Conservation (phyloP, 1,139 yeast species). For the Lizanozyma gosingica region DNA sequence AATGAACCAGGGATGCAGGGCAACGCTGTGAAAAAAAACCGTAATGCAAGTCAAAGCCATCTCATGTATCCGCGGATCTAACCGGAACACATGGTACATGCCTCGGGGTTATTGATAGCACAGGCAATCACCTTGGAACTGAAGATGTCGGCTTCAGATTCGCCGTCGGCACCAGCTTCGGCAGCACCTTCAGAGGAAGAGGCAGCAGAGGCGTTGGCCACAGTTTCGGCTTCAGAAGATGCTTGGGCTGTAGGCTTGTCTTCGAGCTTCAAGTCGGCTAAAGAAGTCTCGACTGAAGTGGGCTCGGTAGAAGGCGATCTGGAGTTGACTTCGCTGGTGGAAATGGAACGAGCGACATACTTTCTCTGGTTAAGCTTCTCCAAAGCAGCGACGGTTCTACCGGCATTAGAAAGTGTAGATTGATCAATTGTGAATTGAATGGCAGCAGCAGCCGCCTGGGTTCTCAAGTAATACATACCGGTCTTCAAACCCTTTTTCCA, state of each 20-base stretch:
- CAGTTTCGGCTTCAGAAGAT: conserved; percentile 8
- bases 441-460: conserved; percentile 92
- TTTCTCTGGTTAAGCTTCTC: conserved; percentile 48
- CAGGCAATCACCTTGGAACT: conserved; percentile 93
- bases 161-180: conserved; percentile 15
- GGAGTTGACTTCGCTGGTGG: conserved; percentile 8
- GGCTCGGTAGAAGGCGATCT: conserved; percentile 35
- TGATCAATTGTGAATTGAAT: conserved; percentile 85
- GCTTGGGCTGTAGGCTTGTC: conserved; percentile 12
- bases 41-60: too few relatives aligned
- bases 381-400: conserved; percentile 42
- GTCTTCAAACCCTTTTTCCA: conserved; percentile 97
- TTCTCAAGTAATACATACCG: conserved; percentile 94
- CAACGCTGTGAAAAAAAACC: too few relatives aligned
- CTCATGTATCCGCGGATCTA: too few relatives aligned
- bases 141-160: conserved; percentile 58
- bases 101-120: conserved; percentile 92
- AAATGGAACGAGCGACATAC: conserved; percentile 29
- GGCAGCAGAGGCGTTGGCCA: conserved; percentile 8
- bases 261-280: conserved; percentile 33
- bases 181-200: conserved; percentile 10
- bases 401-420: conserved; percentile 35
- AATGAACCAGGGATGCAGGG: too few relatives aligned
- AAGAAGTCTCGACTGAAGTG: conserved; percentile 38
- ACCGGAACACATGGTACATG: conserved; percentile 99